Evolutionary conservation across 306 rosid genomes (phyloP), one percentile per base, ranked within the genome.

Genomic region (Hippophae tibetana): DNA sequence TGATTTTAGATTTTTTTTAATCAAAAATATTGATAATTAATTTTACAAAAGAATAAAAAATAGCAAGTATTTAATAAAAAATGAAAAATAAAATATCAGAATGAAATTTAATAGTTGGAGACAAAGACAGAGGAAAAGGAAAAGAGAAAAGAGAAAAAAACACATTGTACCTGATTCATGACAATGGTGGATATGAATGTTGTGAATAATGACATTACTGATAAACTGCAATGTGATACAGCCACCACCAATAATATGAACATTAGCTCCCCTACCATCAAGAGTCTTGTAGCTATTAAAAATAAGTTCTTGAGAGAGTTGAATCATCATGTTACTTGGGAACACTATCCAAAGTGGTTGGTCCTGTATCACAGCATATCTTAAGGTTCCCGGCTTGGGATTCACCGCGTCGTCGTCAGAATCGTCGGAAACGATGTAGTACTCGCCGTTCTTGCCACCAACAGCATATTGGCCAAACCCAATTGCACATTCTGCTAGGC

Each of bases 381-480:
- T 72, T 6, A 90, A 70, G 0, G 96, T 87, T 10, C 98, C 98
- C 0, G 86, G 92, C 58, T 47, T 83, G 1, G 98, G 98, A 13
- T 73, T 90, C 3, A 92, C 99, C 0, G 89, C 74, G 46, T 92
- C 99, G n/a, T 82, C 67, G 55, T 92, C 99, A 0, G 99, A 69
- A n/a, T 71, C 72, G 61, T 92, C 99, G 0, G 96, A 88, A 1
- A 92, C 99, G 2, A 92, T 54, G 74, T 92, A 92, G 58, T 67
- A 88, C 25, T 85, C 79, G 40, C 99, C 99, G 18, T 76, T 85
- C 61, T 92, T 82, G 26, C 99, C 99, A 27, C 99, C 99, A 26
- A 74, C 72, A 0, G 99, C 99, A 43, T 88, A 82, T 61, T 92
- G 99, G 8, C 99, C 99, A n/a, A 92, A 92, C 64, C 99, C 99